phyloP scores from a whole-genome alignment of 495 filamentous ascomycete genomes.

The Talaromyces thailandensis region DNA sequence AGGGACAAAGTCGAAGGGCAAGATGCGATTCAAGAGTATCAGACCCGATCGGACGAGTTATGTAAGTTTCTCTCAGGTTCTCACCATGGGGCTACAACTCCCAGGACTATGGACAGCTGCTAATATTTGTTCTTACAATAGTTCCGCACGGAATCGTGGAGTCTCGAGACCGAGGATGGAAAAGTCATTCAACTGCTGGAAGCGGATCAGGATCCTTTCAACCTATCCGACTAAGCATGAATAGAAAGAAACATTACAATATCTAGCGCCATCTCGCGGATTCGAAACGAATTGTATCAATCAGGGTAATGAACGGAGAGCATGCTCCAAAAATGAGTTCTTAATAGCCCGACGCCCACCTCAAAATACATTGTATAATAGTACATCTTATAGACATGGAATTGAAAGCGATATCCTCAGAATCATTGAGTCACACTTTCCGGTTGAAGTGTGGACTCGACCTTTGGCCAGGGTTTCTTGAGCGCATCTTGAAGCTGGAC shows the following conservation, averaged over 20 bases:
- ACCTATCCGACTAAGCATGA: constrained; percentile 18
- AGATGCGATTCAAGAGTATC: constrained; percentile 74
- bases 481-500: constrained; percentile 85
- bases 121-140: constrained; percentile 11
- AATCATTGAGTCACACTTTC: constrained; percentile 34
- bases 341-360: neutral
- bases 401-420: constrained; percentile 11
- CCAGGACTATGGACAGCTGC: neutral
- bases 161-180: constrained; percentile 58
- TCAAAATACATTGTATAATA: constrained; percentile 18
- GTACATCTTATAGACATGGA: constrained; percentile 23
- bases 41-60: constrained; percentile 63
- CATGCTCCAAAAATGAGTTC: constrained; percentile 1
- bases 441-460: constrained; percentile 9
- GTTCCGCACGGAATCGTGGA: constrained; percentile 76
- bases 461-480: constrained; percentile 73
- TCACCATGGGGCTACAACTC: neutral
- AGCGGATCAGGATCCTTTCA: constrained; percentile 50
- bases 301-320: neutral
- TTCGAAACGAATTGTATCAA: neutral
- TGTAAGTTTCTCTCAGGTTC: constrained; percentile 33
- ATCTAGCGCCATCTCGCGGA: neutral
- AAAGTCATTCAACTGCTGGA: constrained; percentile 58
- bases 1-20: constrained; percentile 61
- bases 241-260: neutral